Conservation (phyloP, 306 rosid genomes). For the Ammopiptanthus mongolicus region DNA sequence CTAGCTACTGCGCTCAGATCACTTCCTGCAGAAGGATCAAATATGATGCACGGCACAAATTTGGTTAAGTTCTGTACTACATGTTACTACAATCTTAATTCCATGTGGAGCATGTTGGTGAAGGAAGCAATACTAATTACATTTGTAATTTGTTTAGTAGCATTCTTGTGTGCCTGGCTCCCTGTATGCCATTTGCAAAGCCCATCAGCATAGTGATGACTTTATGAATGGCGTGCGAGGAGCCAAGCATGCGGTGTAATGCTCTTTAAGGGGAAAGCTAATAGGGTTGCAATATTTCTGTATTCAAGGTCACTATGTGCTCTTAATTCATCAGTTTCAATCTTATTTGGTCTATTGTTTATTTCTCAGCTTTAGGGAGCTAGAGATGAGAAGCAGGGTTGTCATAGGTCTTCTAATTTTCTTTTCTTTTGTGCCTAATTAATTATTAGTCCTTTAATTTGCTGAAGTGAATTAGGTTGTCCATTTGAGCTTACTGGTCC, state of each 20-base stretch:
- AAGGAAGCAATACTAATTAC: background rate
- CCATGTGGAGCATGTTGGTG: background rate
- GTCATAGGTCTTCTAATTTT: background rate
- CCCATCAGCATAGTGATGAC: constrained; percentile 57
- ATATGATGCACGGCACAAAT: background rate
- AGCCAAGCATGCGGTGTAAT: constrained; percentile 72
- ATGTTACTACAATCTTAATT: background rate
- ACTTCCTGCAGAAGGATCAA: background rate
- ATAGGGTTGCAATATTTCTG: background rate
- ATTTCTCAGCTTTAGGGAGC: background rate
- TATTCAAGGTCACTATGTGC: background rate
- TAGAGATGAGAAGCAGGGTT: background rate
- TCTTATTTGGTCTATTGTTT: background rate
- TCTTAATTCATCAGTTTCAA: background rate
- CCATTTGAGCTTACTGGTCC: background rate
- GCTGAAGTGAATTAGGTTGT: background rate
- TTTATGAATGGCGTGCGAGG: constrained; percentile 97
- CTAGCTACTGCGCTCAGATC: background rate
- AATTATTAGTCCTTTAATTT: background rate
- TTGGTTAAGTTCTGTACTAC: background rate
- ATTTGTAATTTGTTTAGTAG: background rate
- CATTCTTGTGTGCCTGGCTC: constrained; percentile 84
- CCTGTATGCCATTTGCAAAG: constrained; percentile 99
- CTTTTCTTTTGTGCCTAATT: background rate
- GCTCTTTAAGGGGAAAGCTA: background rate